Evolutionary conservation across 2,329 filamentous ascomycete genomes (phyloP).

Genomic region (Teratosphaeria destructans): DNA sequence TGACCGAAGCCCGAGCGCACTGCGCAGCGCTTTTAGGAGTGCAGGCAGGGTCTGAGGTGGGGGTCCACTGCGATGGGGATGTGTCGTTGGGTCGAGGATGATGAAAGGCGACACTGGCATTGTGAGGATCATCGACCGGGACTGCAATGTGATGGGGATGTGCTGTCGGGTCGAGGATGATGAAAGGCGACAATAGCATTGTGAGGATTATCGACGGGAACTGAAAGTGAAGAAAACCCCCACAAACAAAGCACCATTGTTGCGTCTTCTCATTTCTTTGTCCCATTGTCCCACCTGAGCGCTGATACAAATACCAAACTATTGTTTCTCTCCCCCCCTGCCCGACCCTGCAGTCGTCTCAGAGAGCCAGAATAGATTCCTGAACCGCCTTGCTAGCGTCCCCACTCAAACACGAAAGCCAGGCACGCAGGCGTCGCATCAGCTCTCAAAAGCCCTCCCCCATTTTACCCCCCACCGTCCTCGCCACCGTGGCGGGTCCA

Average conservation of each 20-base stretch:
- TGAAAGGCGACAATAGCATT: not conserved
- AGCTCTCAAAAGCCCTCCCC: not conserved
- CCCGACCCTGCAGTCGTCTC: not conserved
- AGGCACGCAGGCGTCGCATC: not conserved
- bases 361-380: not conserved
- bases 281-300: not conserved
- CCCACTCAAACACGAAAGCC: not conserved
- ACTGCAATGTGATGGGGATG: too few species aligned
- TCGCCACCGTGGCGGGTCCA: not conserved
- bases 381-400: not conserved
- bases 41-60: too few species aligned
- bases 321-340: not conserved
- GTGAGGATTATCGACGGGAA: too few species aligned
- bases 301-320: not conserved
- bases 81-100: too few species aligned
- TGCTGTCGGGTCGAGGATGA: too few species aligned
- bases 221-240: not conserved
- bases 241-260: not conserved
- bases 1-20: not conserved
- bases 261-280: not conserved
- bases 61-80: too few species aligned
- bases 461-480: not conserved
- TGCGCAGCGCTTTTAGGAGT: not conserved
- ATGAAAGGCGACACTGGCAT: not conserved
- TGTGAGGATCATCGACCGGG: too few species aligned